Evolutionary conservation across 306 rosid genomes (phyloP).

Genomic region (Comarum palustre): DNA sequence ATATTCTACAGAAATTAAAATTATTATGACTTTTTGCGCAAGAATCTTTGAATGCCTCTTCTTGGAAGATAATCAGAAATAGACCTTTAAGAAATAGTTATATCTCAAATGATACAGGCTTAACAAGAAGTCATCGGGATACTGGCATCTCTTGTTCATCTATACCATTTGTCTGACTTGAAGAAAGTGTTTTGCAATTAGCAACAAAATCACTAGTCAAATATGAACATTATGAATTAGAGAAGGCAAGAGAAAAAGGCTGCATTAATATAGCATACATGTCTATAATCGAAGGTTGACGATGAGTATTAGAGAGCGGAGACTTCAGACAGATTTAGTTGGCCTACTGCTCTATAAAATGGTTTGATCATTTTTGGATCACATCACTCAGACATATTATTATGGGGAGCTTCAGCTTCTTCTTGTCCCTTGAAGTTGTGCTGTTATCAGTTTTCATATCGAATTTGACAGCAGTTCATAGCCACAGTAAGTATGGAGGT

Average conservation of each 20-base stretch:
- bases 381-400: not conserved
- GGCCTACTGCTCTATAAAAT: not conserved
- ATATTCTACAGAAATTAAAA: not conserved
- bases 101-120: not conserved
- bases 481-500: not conserved
- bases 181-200: not conserved
- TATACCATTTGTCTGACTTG: not conserved
- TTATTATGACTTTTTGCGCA: not conserved
- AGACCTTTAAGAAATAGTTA: not conserved
- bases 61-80: not conserved
- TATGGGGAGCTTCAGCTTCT: constrained; percentile 5
- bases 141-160: not conserved
- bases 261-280: not conserved
- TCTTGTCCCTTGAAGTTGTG: not conserved
- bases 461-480: constrained; percentile 10
- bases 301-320: not conserved
- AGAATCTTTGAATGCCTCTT: not conserved
- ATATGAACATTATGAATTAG: too few species aligned
- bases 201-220: not conserved
- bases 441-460: not conserved
- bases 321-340: too few species aligned
- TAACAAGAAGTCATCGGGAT: not conserved
- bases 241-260: not conserved
- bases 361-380: not conserved
- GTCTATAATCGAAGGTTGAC: not conserved